Percentiles rank a stretch among this genome's conserved stretches.
Conservation (phyloP, 2,329 filamentous ascomycete genomes). For the Annulohypoxylon truncatum region DNA sequence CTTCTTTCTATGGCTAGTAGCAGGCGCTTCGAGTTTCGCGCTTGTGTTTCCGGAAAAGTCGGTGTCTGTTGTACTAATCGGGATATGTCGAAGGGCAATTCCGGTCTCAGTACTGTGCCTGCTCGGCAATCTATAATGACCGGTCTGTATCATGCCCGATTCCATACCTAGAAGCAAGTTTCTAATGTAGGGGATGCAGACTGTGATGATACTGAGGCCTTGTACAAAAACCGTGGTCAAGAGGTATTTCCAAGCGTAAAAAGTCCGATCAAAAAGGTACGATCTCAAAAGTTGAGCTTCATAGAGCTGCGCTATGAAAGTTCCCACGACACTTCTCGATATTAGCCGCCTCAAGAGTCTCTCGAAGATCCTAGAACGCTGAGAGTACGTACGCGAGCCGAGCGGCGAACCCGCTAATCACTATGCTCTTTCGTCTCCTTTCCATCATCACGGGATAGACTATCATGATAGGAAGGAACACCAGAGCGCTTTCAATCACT, state of each 20-base stretch:
- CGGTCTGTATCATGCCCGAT: slow-evolving; percentile 39
- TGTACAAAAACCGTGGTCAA: slow-evolving; percentile 31
- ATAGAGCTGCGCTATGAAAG: slow-evolving; percentile 24
- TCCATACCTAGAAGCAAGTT: slow-evolving; percentile 35
- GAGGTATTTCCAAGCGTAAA: slow-evolving; percentile 32
- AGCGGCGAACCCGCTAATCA: slow-evolving; percentile 32
- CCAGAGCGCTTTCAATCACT: slow-evolving; percentile 23
- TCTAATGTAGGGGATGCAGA: slow-evolving; percentile 39
- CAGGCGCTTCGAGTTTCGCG: neutral
- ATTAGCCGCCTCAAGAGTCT: neutral
- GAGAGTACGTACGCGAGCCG: slow-evolving; percentile 29
- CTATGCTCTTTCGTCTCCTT: slow-evolving; percentile 20
- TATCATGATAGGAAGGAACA: slow-evolving; percentile 26
- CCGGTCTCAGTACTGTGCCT: slow-evolving; percentile 5
- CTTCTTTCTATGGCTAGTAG: neutral
- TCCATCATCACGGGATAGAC: slow-evolving; percentile 11
- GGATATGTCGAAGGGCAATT: slow-evolving; percentile 9
- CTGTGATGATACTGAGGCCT: slow-evolving; percentile 38
- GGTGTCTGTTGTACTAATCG: neutral
- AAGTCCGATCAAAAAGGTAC: slow-evolving; percentile 21
- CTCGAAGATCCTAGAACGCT: neutral
- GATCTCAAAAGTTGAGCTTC: slow-evolving; percentile 27
- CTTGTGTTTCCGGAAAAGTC: neutral
- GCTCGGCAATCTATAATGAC: slow-evolving; percentile 30
- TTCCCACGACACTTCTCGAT: neutral